Evolutionary conservation across 225 moss, liverwort and hornwort genomes (phyloP).

Genomic region (Thuidium tamariscinum): DNA sequence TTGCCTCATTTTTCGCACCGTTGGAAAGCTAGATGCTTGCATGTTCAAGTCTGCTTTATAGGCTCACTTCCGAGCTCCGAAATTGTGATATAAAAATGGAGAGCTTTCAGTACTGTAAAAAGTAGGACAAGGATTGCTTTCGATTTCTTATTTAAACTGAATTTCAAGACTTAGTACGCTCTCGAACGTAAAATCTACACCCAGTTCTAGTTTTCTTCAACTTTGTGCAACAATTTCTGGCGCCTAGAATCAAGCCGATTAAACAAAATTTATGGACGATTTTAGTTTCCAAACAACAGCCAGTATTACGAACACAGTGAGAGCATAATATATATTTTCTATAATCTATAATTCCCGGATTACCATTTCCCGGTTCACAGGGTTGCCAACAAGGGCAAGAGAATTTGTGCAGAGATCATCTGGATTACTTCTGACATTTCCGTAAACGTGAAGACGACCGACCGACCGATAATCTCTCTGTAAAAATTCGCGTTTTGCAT

Average conservation of each 20-base stretch:
- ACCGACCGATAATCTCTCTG: neutral
- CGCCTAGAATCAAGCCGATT: neutral
- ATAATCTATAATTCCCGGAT: no score
- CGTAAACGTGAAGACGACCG: neutral
- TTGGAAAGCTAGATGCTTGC: neutral
- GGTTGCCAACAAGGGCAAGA: no score
- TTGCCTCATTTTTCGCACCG: neutral
- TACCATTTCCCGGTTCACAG: no score
- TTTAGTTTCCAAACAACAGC: neutral
- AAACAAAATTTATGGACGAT: neutral
- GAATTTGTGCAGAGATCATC: neutral
- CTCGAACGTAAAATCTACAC: neutral
- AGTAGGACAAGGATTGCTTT: neutral
- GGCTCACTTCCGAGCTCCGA: neutral
- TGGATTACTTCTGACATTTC: neutral
- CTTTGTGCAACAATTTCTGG: neutral
- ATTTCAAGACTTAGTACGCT: neutral
- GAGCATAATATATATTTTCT: neutral
- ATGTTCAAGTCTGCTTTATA: neutral
- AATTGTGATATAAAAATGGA: neutral
- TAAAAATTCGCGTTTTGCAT: neutral
- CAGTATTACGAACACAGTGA: neutral
- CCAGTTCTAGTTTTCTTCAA: no score
- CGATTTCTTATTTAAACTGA: neutral
- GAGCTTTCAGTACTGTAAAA: neutral